A percentile compares a stretch with the other conserved stretches of the same genome.
Conservation (phyloP, 305 asterid genomes). For the Plantago lanceolata region DNA sequence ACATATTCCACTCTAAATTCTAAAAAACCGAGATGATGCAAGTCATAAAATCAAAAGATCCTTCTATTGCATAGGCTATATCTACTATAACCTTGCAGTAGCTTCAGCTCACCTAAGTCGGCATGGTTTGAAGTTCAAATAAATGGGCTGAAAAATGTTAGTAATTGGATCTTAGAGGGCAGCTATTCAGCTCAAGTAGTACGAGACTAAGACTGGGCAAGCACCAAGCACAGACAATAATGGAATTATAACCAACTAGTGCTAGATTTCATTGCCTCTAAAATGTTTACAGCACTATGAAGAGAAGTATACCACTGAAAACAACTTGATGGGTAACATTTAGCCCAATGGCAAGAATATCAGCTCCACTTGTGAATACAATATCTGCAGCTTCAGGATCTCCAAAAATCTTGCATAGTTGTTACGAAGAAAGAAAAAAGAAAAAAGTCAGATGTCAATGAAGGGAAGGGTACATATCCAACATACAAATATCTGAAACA, state of each 20-base stretch:
- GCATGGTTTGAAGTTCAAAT: no score
- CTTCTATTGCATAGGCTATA: background rate
- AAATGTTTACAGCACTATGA: background rate
- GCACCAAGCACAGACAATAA: background rate
- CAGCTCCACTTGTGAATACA: slow-evolving; percentile 96
- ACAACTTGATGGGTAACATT: slow-evolving; percentile 92
- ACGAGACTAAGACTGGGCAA: background rate
- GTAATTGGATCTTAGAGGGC: background rate
- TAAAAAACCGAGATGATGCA: background rate
- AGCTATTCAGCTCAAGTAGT: background rate
- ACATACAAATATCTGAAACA: slow-evolving; percentile 6
- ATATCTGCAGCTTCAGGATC: slow-evolving; percentile 98
- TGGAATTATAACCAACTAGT: background rate
- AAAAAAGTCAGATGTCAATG: background rate
- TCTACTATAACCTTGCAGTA: background rate
- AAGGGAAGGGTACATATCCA: slow-evolving; percentile 7
- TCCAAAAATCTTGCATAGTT: slow-evolving; percentile 67
- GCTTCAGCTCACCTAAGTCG: no score
- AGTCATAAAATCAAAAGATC: background rate
- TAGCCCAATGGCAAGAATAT: slow-evolving; percentile 81
- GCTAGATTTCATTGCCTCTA: background rate
- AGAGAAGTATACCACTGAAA: slow-evolving; percentile 53
- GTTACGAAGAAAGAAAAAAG: slow-evolving; percentile 15
- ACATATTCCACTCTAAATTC: background rate
- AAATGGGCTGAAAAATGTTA: background rate